Evolutionary conservation across 352 stramenopile genomes (phyloP).

Genomic region (Phytophthora citrophthora): DNA sequence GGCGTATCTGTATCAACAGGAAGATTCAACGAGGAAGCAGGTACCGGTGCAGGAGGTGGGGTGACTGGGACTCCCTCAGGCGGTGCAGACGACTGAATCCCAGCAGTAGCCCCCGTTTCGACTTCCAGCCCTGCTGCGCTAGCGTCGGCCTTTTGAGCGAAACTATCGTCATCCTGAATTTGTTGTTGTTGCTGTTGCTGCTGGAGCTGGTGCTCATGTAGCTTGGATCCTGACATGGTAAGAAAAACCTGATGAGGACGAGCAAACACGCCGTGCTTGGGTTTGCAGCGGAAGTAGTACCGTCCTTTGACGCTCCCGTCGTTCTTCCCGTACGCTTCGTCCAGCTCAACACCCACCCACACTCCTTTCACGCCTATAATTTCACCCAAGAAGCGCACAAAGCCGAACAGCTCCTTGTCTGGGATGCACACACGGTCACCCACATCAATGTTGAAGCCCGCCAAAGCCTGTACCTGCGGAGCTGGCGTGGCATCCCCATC

Average conservation of each 20-base stretch:
- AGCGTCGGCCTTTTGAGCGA: slow-evolving; percentile 16
- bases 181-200: slow-evolving; percentile 45
- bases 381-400: slow-evolving; percentile 79
- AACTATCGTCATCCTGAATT: slow-evolving; percentile 34
- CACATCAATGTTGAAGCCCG: slow-evolving; percentile 57
- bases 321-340: slow-evolving; percentile 82
- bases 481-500: slow-evolving; percentile 45
- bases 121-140: slow-evolving; percentile 40
- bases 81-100: slow-evolving; percentile 21
- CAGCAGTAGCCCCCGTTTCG: slow-evolving; percentile 30
- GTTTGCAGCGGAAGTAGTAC: slow-evolving; percentile 82
- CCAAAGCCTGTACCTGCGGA: slow-evolving; percentile 37
- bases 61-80: slow-evolving; percentile 33
- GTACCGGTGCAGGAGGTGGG: slow-evolving; percentile 28
- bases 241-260: slow-evolving; percentile 79
- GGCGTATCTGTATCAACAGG: slow-evolving; percentile 32
- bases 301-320: slow-evolving; percentile 83
- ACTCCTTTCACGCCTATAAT: slow-evolving; percentile 71
- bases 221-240: slow-evolving; percentile 62
- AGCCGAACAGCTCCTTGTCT: slow-evolving; percentile 84
- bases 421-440: slow-evolving; percentile 86
- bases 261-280: slow-evolving; percentile 83
- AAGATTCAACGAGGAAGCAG: slow-evolving; percentile 17
- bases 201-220: slow-evolving; percentile 58
- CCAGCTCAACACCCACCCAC: slow-evolving; percentile 83